Evolutionary conservation across 108 stramenopile genomes (phyloP), one percentile per base, ranked within the genome.

Genomic region (Parietichytrium sp.): DNA sequence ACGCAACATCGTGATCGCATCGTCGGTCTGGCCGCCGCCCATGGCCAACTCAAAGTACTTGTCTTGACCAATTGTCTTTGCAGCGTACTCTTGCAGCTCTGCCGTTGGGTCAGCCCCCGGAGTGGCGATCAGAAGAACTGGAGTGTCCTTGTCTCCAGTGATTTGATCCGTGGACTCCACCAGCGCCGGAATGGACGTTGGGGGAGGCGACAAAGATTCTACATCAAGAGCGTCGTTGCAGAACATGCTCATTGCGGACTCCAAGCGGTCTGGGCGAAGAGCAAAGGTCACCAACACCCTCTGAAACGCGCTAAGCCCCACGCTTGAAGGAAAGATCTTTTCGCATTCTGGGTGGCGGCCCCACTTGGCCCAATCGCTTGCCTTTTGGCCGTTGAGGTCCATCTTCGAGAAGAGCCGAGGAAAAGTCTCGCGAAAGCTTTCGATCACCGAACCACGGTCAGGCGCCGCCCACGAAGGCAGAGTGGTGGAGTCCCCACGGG

Each of bases 11-110:
- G 54, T 30, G 30, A 90, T 27, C 12, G 90, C 91, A 49, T 50
- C 51, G 26, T 86, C 90, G 52, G 90, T 87, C 47, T 88, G 88
- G 12, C 90, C 91, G 25, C 89, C 91, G 10, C 91, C 91, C 90
- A 91, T 89, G 8, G 91, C 90, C 26, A 91, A 30, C 49, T 86
- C 86, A 12, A 82, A 54, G 80, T 85, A 91, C 54, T 81, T 80
- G 45, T 49, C 80, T 3, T 10, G 52, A 23, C 86, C 84, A 7
- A 83, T 48, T 16, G 42, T 4, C 10, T 84, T 23, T 30, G 13
- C 52, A 4, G 91, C 89, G 16, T 79, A 84, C 20, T 89, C 87
- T 48, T 88, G 80, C 49, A 91, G 84, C 45, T 90, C 89, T 42
- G 85, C 80, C 31, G 85, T 84, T 4, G 91, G 89, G 47, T 91